A percentile compares a stretch with the other conserved stretches of the same genome.
These are phyloP conservation scores for Helianthus tuberosus DNA, from an alignment of 129 eudicot genomes.

Conservation along the genomic window DNA sequence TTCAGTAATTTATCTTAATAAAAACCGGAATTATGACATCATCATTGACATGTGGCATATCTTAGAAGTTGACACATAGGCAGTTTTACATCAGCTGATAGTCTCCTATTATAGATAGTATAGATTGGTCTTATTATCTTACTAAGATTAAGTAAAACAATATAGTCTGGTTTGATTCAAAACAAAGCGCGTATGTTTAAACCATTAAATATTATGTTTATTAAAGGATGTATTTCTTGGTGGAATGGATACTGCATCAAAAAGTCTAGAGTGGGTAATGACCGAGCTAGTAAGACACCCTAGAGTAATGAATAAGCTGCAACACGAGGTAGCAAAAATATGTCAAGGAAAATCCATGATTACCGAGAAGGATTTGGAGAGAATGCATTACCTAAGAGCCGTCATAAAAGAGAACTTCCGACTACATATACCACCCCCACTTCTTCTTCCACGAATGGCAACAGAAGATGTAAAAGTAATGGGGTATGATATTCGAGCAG, in stretches of 20 bases:
- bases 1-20: too few relatives aligned
- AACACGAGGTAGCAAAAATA: not conserved
- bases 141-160: not conserved
- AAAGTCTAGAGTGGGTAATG: not conserved
- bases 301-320: constrained; percentile 1
- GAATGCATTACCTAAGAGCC: not conserved
- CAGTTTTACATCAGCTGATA: too few relatives aligned
- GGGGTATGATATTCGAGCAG: not conserved
- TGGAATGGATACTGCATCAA: constrained; percentile 8
- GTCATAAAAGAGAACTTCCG: constrained; percentile 7
- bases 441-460: not conserved
- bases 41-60: too few relatives aligned
- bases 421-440: not conserved
- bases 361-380: not conserved
- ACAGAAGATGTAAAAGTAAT: not conserved
- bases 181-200: not conserved
- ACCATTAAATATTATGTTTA: not conserved
- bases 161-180: not conserved
- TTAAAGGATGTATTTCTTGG: constrained; percentile 9
- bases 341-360: constrained; percentile 7
- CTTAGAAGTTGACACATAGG: too few relatives aligned
- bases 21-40: too few relatives aligned
- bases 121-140: not conserved
- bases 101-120: too few relatives aligned
- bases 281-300: constrained; percentile 8